Conservation (phyloP, 495 filamentous ascomycete genomes). For the Jackrogersella minutella region DNA sequence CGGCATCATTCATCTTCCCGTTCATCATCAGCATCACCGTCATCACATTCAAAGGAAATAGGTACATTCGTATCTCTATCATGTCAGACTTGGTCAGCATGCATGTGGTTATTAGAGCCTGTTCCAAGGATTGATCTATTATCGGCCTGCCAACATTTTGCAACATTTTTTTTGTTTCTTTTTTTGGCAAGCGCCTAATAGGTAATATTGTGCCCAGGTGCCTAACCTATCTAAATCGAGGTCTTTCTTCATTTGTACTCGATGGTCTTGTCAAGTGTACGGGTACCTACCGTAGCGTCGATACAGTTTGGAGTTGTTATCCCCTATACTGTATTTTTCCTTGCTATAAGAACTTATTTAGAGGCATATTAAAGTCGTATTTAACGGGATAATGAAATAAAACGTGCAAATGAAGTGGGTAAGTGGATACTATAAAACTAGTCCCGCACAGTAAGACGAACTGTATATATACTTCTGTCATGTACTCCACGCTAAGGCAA, state of each 20-base stretch:
- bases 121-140: constrained; percentile 37
- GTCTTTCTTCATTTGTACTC: background rate
- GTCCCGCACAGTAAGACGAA: constrained; percentile 2
- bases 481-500: no score
- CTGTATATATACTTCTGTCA: no score
- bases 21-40: background rate
- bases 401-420: background rate
- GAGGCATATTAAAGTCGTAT: background rate
- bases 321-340: constrained; percentile 20
- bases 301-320: constrained; percentile 16
- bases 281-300: constrained; percentile 35
- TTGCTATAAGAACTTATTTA: background rate
- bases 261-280: no score
- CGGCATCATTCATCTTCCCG: constrained; percentile 12
- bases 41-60: background rate
- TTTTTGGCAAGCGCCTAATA: constrained; percentile 9
- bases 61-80: constrained; percentile 25
- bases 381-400: constrained; percentile 6
- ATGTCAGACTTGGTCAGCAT: constrained; percentile 44
- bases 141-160: constrained; percentile 29
- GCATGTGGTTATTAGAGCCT: constrained; percentile 37
- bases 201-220: background rate
- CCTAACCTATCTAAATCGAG: no score
- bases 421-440: background rate
- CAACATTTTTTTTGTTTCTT: constrained; percentile 18